phyloP scores from a whole-genome alignment of 1,139 yeast species.

The Fermentozyma sake region DNA sequence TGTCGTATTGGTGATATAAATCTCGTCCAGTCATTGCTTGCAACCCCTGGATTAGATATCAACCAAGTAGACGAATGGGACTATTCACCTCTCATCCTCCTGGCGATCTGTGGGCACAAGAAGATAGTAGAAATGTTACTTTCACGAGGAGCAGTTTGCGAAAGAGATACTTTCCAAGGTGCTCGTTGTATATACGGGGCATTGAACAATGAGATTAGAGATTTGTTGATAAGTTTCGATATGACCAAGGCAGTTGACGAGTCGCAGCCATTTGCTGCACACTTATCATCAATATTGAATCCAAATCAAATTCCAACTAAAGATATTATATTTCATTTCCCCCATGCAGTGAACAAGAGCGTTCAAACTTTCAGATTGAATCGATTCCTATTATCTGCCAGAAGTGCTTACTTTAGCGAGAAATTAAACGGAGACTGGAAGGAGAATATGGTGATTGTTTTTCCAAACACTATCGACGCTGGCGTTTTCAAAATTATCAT shows the following conservation, averaged over 20 bases:
- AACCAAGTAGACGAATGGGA: constrained; percentile 71
- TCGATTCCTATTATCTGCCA: constrained; percentile 37
- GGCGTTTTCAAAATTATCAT: constrained; percentile 35
- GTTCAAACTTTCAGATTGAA: constrained; percentile 24
- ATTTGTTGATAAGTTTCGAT: constrained; percentile 55
- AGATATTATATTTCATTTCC: constrained; percentile 35
- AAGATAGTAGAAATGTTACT: constrained; percentile 55
- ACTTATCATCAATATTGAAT: constrained; percentile 49
- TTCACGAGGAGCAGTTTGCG: constrained; percentile 67
- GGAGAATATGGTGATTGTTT: constrained; percentile 14
- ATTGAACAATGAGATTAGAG: constrained; percentile 59
- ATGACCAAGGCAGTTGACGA: constrained; percentile 65
- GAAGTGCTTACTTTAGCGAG: constrained; percentile 27
- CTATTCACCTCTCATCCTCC: constrained; percentile 67
- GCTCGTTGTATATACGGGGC: constrained; percentile 80
- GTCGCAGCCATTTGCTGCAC: constrained; percentile 73
- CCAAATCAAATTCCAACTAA: constrained; percentile 24
- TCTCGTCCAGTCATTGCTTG: constrained; percentile 52
- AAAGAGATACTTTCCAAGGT: constrained; percentile 76
- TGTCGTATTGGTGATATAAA: constrained; percentile 69
- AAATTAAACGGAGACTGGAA: constrained; percentile 26
- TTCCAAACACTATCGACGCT: constrained; percentile 19
- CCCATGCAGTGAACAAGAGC: constrained; percentile 13
- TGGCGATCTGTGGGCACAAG: constrained; percentile 72
- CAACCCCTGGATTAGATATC: constrained; percentile 49